Evolutionary conservation across 192 early-diverging fungal species (phyloP).

Genomic region (Nowakowskiella sp.): DNA sequence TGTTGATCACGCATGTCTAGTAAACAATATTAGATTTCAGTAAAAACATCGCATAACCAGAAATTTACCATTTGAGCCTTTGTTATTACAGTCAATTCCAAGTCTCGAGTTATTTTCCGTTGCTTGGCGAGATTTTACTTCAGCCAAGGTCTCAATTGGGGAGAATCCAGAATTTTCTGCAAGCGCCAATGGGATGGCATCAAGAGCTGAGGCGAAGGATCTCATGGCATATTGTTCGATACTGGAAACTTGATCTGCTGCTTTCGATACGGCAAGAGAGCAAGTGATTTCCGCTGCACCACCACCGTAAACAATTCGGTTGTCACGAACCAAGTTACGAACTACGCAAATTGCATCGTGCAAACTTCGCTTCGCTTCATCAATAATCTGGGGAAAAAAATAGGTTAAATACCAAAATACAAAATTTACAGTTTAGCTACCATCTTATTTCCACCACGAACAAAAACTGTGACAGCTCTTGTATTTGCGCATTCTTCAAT

Average conservation of each 20-base stretch:
- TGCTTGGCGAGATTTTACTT: constrained; percentile 90
- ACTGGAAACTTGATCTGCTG: constrained; percentile 77
- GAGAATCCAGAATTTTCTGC: constrained; percentile 97
- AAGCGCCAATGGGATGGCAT: constrained; percentile 84
- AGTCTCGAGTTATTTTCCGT: constrained; percentile 76
- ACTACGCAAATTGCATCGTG: constrained; percentile 99
- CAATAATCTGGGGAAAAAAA: constrained; percentile 69
- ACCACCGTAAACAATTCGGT: constrained; percentile 98
- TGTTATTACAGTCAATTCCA: constrained; percentile 94
- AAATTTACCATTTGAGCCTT: constrained; percentile 68
- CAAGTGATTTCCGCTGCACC: constrained; percentile 96
- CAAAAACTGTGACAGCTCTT: constrained; percentile 93
- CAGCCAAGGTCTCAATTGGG: constrained; percentile 93
- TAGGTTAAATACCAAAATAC: neutral
- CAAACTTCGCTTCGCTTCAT: constrained; percentile 95
- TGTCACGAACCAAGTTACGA: constrained; percentile 91
- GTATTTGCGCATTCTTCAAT: constrained; percentile 99
- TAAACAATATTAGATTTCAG: constrained; percentile 3
- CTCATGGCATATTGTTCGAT: constrained; percentile 99
- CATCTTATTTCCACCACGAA: constrained; percentile 99
- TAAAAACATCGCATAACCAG: constrained; percentile 12
- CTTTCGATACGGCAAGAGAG: constrained; percentile 86
- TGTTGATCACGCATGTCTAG: constrained; percentile 93
- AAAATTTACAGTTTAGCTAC: constrained; percentile 16
- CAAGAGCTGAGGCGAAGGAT: constrained; percentile 92